Percentiles rank a stretch among this genome's conserved stretches.
phyloP scores from a whole-genome alignment of 1,284 basidiomycete species.

The Phellopilus nigrolimitatus region DNA sequence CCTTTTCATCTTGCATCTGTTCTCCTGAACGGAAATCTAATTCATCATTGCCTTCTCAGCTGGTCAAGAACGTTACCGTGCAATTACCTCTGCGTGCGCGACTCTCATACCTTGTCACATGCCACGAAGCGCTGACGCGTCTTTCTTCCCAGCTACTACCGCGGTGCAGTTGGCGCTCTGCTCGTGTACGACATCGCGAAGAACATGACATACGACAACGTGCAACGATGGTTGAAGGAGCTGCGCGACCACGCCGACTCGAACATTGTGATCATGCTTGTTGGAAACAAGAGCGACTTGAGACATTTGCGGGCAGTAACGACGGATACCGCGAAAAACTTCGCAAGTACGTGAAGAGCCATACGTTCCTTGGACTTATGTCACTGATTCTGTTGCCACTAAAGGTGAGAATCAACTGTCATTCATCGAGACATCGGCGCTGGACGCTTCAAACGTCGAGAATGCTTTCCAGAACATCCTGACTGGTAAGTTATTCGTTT shows the following conservation, averaged over 20 bases:
- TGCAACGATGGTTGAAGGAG: conserved; percentile 98
- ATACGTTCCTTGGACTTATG: neutral
- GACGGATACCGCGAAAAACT: conserved; percentile 89
- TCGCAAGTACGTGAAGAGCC: conserved; percentile 55
- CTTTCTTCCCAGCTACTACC: conserved; percentile 75
- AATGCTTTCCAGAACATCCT: conserved; percentile 96
- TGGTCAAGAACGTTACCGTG: conserved; percentile 97
- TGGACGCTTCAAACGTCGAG: conserved; percentile 99
- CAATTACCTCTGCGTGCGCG: conserved; percentile 93
- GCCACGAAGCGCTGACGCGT: neutral
- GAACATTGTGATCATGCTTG: conserved; percentile 93
- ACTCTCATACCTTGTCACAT: conserved; percentile 4
- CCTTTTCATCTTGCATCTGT: neutral
- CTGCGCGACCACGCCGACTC: conserved; percentile 91
- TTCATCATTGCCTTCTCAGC: conserved; percentile 44
- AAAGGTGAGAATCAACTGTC: conserved; percentile 80
- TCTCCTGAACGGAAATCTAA: neutral
- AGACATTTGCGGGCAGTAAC: conserved; percentile 95
- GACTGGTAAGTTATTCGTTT: conserved; percentile 57
- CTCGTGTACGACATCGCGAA: conserved; percentile 94
- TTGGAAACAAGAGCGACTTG: conserved; percentile 97
- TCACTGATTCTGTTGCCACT: neutral
- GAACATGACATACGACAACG: conserved; percentile 93
- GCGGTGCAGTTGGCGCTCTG: conserved; percentile 92
- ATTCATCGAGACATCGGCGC: conserved; percentile 98